A percentile compares a stretch with the other conserved stretches of the same genome.
Conservation (phyloP, 805 yeast genomes). For the Pichia nakasei region DNA sequence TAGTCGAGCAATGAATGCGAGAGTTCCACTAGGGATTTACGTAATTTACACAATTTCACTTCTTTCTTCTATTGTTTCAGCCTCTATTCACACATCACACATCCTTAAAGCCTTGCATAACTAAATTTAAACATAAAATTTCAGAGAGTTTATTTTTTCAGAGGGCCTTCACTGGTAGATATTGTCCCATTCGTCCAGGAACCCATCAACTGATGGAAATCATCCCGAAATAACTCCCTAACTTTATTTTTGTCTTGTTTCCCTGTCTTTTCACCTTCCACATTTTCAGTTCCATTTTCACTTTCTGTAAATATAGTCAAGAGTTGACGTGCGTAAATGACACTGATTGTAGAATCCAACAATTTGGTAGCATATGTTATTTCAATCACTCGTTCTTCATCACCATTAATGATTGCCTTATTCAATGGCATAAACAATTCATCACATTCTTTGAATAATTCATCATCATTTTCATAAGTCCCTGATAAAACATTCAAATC, state of each 20-base stretch:
- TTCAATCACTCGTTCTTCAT: slow-evolving; percentile 8
- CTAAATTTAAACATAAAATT: too few species aligned
- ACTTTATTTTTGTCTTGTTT: background rate
- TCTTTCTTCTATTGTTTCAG: too few species aligned
- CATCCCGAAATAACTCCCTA: background rate
- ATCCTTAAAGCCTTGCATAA: too few species aligned
- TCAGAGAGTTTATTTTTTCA: too few species aligned
- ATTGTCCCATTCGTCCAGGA: background rate
- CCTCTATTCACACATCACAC: too few species aligned
- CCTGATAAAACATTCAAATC: slow-evolving; percentile 17
- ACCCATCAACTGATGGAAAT: background rate
- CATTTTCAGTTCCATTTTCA: too few species aligned
- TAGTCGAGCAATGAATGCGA: too few species aligned
- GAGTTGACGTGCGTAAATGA: background rate
- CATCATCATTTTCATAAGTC: slow-evolving; percentile 8
- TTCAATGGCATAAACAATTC: slow-evolving; percentile 12
- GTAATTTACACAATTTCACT: too few species aligned
- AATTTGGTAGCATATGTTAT: slow-evolving; percentile 6
- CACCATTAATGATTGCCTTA: slow-evolving; percentile 3
- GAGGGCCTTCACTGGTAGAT: too few species aligned
- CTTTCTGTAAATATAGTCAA: background rate
- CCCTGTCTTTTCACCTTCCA: too few species aligned
- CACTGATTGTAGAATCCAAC: background rate
- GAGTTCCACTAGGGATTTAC: too few species aligned
- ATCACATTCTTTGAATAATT: slow-evolving; percentile 14